Evolutionary conservation across 2,329 filamentous ascomycete species (phyloP).

Genomic region (Aspergillus sp.): DNA sequence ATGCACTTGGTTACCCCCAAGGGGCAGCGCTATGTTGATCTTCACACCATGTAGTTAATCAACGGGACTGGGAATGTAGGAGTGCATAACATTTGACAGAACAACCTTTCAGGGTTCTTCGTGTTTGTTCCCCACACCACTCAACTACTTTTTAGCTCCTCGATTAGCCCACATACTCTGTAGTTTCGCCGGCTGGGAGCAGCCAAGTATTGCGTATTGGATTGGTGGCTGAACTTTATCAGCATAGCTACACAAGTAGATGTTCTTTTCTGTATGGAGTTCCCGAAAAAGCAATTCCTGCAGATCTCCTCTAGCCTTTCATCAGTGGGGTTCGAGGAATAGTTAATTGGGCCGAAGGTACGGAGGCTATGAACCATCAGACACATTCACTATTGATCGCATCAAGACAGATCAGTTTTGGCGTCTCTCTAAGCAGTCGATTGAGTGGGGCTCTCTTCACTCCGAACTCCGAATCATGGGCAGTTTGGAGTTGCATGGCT

Average conservation of each 20-base stretch:
- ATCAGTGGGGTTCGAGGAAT: too few species aligned
- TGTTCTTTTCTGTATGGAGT: too few species aligned
- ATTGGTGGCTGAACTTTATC: too few species aligned
- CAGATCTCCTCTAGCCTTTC: too few species aligned
- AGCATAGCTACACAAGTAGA: too few species aligned
- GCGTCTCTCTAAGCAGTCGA: neutral
- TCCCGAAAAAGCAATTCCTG: too few species aligned
- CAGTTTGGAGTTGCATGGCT: neutral
- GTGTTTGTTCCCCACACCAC: neutral
- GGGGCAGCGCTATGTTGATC: neutral
- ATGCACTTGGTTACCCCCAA: neutral
- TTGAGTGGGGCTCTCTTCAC: neutral
- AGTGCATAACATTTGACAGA: neutral
- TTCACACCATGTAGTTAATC: neutral
- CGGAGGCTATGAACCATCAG: too few species aligned
- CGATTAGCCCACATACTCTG: too few species aligned
- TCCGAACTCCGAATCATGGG: neutral
- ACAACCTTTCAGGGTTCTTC: neutral
- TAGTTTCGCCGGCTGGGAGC: too few species aligned
- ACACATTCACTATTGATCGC: neutral
- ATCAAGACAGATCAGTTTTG: neutral
- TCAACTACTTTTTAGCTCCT: too few species aligned
- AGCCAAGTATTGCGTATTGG: too few species aligned
- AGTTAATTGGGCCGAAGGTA: too few species aligned
- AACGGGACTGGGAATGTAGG: neutral